Percentiles rank a stretch among this genome's conserved stretches.
Evolutionary conservation across 768 basidiomycete genomes (phyloP).

Genomic region (Myochromella boudieri): DNA sequence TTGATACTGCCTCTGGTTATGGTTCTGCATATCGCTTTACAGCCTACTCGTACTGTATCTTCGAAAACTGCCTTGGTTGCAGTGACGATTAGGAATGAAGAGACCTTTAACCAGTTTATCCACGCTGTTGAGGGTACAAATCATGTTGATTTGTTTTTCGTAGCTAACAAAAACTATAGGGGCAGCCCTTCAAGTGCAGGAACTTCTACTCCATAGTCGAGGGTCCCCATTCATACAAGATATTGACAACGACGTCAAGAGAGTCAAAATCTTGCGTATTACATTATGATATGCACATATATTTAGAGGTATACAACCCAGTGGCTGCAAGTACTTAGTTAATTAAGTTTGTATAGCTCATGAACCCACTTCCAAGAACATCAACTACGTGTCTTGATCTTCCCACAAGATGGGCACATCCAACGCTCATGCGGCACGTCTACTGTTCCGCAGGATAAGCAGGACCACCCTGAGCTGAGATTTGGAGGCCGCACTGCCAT

Average conservation of each 20-base stretch:
- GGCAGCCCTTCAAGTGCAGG: conserved; percentile 22
- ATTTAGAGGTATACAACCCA: conserved; percentile 1
- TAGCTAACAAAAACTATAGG: conserved; percentile 18
- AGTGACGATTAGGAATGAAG: conserved; percentile 54
- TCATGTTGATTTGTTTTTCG: not conserved
- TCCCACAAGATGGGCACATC: conserved; percentile 75
- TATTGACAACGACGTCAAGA: conserved; percentile 31
- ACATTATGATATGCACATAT: conserved; percentile 17
- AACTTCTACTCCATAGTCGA: conserved; percentile 21
- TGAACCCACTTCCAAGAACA: not conserved
- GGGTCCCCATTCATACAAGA: conserved; percentile 24
- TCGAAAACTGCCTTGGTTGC: conserved; percentile 44
- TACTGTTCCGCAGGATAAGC: conserved; percentile 59
- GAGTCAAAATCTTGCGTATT: conserved; percentile 47
- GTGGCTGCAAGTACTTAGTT: too few species aligned
- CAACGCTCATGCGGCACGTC: conserved; percentile 67
- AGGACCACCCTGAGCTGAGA: conserved; percentile 55
- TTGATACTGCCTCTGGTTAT: conserved; percentile 58
- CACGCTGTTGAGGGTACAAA: conserved; percentile 30
- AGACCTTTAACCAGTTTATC: conserved; percentile 50
- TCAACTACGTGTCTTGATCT: conserved; percentile 50
- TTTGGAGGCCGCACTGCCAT: conserved; percentile 29
- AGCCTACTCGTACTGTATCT: conserved; percentile 11
- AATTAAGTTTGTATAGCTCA: not conserved
- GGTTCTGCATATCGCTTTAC: conserved; percentile 46